Base-by-base conservation (phyloP, 768 basidiomycete species). In the Crepidotus variabilis region DNA sequence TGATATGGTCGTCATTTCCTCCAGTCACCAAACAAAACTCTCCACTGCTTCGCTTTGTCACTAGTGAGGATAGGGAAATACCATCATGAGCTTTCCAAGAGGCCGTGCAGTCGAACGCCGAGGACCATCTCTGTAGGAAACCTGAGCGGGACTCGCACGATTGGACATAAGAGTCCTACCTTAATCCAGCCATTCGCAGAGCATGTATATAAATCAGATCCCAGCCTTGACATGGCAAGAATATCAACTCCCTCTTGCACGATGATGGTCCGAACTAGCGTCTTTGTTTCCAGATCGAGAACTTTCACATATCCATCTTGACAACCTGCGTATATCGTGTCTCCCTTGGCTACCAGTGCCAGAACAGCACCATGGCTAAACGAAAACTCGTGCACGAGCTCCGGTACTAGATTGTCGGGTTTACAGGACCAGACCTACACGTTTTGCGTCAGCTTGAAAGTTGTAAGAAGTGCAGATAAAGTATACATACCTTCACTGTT, bases 231-330 rank as follows among this genome's bases (percentile, higher is more conserved):
- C 66, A 98, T 75, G 0, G 92, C 84, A 53, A 98, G 72, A 39
- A 97, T 85, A 48, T 28, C 22, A 33, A 18, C 14, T 53, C 75
- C 90, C 75, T 94, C 90, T 61, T 92, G 86, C 1, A 91, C 87
- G 16, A 94, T 87, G 55, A 98, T 88, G 0, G 87, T 92, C 50
- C 96, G 76, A 23, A 98, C 86, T 35, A 91, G 75, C 0, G 93
- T 92, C 60, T 85, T 87, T 0, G 94, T 96, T 67, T 95, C 94
- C 7, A 97, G 72, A 68, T 98, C 95, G 72, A 92, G 84, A 4
- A 98, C 87, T 60, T 89, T 88, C 63, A 98, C 91, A 62, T 90
- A 87, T 2, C 96, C 96, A 60, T 93, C 94, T 71, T 98, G 96
- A 63, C 94, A 90, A 0, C 94, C 96, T 6, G 92, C 96, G 64